These are phyloP conservation scores for Diaporthe ampelina DNA, from an alignment of 2,329 filamentous ascomycete species.

Conservation along the genomic window DNA sequence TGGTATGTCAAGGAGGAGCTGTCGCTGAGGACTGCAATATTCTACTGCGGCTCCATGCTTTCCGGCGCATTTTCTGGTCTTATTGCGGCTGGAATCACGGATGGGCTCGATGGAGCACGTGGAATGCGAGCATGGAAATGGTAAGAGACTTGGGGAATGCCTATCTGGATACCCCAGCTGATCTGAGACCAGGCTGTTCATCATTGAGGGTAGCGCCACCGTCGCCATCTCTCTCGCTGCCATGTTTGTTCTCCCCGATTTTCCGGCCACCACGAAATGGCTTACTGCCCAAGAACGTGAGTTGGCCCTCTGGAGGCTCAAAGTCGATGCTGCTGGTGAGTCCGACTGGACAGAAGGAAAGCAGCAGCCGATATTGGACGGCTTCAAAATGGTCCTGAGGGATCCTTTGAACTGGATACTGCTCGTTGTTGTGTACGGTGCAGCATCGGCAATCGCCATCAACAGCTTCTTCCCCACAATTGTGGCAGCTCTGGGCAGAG, in stretches of 20 bases:
- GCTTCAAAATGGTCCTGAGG: slow-evolving; percentile 42
- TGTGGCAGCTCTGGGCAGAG: slow-evolving; percentile 13
- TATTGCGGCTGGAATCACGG: slow-evolving; percentile 73
- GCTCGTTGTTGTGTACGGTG: slow-evolving; percentile 43
- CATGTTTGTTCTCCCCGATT: slow-evolving; percentile 20
- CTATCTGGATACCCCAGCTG: too few species aligned
- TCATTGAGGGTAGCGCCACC: slow-evolving; percentile 48
- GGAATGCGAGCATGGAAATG: slow-evolving; percentile 57
- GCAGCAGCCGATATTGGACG: slow-evolving; percentile 41
- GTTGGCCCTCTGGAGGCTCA: slow-evolving; percentile 22
- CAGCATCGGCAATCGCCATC: slow-evolving; percentile 43
- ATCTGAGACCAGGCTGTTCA: slow-evolving; percentile 43
- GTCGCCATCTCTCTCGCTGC: slow-evolving; percentile 48
- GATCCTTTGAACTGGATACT: slow-evolving; percentile 46
- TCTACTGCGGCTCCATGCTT: slow-evolving; percentile 66
- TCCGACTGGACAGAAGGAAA: slow-evolving; percentile 44
- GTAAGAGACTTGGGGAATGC: not conserved
- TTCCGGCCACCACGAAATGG: slow-evolving; percentile 21
- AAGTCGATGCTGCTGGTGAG: slow-evolving; percentile 39
- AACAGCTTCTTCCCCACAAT: slow-evolving; percentile 46
- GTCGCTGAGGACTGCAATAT: not conserved
- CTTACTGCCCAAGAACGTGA: slow-evolving; percentile 7
- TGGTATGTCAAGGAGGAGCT: slow-evolving; percentile 2
- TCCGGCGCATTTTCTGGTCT: slow-evolving; percentile 80
- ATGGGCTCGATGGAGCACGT: slow-evolving; percentile 60